Base-by-base conservation (phyloP, 1,284 basidiomycete genomes). In the Ceratobasidium sp. region DNA sequence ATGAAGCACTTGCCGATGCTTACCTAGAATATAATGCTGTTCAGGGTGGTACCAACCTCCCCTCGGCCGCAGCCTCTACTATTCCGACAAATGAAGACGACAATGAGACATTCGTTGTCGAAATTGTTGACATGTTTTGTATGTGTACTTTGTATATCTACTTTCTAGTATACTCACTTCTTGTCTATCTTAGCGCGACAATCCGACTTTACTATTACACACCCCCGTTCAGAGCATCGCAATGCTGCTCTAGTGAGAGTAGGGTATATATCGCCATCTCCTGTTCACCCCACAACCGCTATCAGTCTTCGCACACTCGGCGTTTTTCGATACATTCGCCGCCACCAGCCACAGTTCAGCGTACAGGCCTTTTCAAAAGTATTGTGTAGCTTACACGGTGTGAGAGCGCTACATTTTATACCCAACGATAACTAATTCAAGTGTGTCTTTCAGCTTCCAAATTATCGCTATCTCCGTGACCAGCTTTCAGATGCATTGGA, bases 311-410 rank as follows among this genome's bases (percentile, higher is more conserved):
- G 76, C 9, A 83, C 81, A 0, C 76, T 84, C 0, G 80, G 84
- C 48, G 75, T 83, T 0, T 82, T 79, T 67, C 76, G 73, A 7
- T 19, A 56, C 1, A 62, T 83, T 17, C 74, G 78, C 0, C 73
- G 79, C 0, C 73, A 71, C 29, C 80, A 81, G 27, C 74, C 82
- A 0, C 82, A 80, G 0, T 81, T 81, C 62, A 83, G 82, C 73
- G 73, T 81, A 1, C 81, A 85, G 73, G 81, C 82, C 0, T 84
- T 83, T 65, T 73, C 80, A 0, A 81, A 82, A 54, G 79, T 82
- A 0, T 14, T 84, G 0, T 83, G 83, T 75, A 78, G 83, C 75
- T 33, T 80, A 1, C 83, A 84, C 59, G 14, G 14, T 11, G 59
- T 69, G 64, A 47, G 80, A n/a, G n/a, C n/a, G n/a, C n/a, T n/a